These are phyloP conservation scores for Hippophae gyantsensis DNA, from an alignment of 306 rosid species.

Conservation along the genomic window DNA sequence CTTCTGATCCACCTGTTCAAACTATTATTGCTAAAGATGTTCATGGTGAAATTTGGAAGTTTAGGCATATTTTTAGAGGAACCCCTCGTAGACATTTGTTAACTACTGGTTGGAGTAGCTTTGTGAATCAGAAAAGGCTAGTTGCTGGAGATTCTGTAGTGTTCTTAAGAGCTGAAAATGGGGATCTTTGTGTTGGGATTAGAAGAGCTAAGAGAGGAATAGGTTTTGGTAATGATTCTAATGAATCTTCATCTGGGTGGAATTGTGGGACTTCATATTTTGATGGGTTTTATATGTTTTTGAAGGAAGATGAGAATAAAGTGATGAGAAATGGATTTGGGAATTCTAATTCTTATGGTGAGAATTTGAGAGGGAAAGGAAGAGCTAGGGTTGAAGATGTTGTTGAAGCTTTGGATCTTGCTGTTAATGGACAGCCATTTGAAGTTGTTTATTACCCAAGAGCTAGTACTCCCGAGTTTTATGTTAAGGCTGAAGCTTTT, in stretches of 20 bases:
- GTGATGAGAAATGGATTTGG: slow-evolving; percentile 39
- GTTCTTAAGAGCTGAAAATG: slow-evolving; percentile 66
- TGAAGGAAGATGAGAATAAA: slow-evolving; percentile 54
- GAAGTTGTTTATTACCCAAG: slow-evolving; percentile 80
- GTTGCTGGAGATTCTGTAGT: slow-evolving; percentile 95
- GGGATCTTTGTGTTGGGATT: slow-evolving; percentile 77
- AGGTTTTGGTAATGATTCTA: slow-evolving; percentile 30
- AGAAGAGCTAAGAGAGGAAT: slow-evolving; percentile 68
- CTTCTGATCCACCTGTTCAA: slow-evolving; percentile 96
- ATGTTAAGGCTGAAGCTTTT: slow-evolving; percentile 58
- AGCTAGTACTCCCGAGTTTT: slow-evolving; percentile 84
- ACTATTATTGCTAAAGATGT: slow-evolving; percentile 80
- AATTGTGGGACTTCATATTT: slow-evolving; percentile 16
- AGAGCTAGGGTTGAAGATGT: slow-evolving; percentile 66
- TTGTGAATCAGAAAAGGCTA: slow-evolving; percentile 92
- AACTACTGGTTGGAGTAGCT: slow-evolving; percentile 94
- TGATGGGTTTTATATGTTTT: slow-evolving; percentile 48
- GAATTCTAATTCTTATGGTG: slow-evolving; percentile 26
- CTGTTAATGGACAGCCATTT: slow-evolving; percentile 55
- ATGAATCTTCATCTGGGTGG: slow-evolving; percentile 56
- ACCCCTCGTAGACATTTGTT: slow-evolving; percentile 89
- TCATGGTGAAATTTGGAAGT: slow-evolving; percentile 89
- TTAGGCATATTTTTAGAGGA: slow-evolving; percentile 84
- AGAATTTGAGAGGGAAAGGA: slow-evolving; percentile 25
- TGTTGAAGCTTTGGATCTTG: slow-evolving; percentile 54